These are phyloP conservation scores for Nemania sp. DNA, from an alignment of 2,329 filamentous ascomycete genomes.

Conservation along the genomic window DNA sequence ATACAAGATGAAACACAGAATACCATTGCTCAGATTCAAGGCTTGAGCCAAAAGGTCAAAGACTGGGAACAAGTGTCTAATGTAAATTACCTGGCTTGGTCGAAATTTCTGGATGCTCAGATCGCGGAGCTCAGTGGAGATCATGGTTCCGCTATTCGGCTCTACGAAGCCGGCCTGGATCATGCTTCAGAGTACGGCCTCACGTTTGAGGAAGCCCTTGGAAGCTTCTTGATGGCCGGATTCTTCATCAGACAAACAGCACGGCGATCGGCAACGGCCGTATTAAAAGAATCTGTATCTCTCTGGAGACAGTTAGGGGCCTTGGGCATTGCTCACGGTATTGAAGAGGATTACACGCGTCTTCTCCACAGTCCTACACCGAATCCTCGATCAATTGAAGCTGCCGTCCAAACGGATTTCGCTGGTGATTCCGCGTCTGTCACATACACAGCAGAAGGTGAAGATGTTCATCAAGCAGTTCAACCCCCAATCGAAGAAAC, in stretches of 20 bases:
- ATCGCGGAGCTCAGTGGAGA: constrained; percentile 64
- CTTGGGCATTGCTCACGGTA: constrained; percentile 66
- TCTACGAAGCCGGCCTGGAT: constrained; percentile 73
- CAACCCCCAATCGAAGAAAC: constrained; percentile 51
- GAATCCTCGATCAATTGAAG: constrained; percentile 63
- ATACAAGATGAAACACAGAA: constrained; percentile 49
- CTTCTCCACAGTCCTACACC: constrained; percentile 65
- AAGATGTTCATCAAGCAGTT: constrained; percentile 47
- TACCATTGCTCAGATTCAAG: constrained; percentile 56
- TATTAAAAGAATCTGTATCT: constrained; percentile 67
- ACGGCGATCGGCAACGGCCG: constrained; percentile 68
- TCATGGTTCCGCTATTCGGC: constrained; percentile 60
- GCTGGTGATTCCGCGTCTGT: constrained; percentile 58
- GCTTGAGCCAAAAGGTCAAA: constrained; percentile 63
- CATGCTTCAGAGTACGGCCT: constrained; percentile 70
- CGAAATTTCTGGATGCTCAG: constrained; percentile 69
- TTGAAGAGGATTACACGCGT: constrained; percentile 69
- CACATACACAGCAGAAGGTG: constrained; percentile 53
- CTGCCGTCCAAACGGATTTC: constrained; percentile 71
- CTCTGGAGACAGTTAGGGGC: constrained; percentile 72
- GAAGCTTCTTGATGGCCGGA: constrained; percentile 74
- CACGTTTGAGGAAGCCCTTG: constrained; percentile 71
- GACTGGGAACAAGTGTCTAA: constrained; percentile 66
- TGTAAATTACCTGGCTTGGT: constrained; percentile 73
- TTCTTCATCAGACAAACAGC: constrained; percentile 68